Percentiles rank a stretch among this genome's conserved stretches.
phyloP scores from a whole-genome alignment of 2,329 filamentous ascomycete species.

The Cladobotryum mycophilum region DNA sequence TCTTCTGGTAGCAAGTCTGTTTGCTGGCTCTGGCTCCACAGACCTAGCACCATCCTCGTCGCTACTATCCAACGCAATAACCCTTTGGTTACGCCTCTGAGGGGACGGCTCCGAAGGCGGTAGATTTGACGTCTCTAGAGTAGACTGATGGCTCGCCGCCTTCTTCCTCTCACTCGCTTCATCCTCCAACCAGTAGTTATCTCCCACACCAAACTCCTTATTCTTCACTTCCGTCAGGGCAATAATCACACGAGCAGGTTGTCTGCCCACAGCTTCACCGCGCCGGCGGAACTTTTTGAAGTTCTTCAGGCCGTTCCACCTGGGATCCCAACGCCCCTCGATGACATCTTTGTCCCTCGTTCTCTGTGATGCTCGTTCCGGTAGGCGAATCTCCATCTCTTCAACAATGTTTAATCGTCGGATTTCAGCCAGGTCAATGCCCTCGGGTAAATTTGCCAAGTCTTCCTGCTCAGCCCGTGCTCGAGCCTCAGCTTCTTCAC shows the following conservation, averaged over 20 bases:
- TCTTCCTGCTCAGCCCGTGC: conserved; percentile 49
- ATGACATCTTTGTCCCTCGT: conserved; percentile 44
- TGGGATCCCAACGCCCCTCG: conserved; percentile 68
- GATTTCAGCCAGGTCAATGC: conserved; percentile 67
- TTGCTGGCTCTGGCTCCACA: neutral
- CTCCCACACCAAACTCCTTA: conserved; percentile 67
- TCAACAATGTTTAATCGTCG: conserved; percentile 71
- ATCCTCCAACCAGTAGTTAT: conserved; percentile 68
- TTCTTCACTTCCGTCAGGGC: conserved; percentile 63
- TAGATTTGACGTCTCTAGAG: conserved; percentile 9
- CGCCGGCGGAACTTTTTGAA: conserved; percentile 80
- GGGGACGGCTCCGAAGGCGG: conserved; percentile 10
- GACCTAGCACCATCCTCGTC: conserved; percentile 23
- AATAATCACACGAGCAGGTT: conserved; percentile 54
- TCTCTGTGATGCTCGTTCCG: conserved; percentile 20
- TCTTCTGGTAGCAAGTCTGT: conserved; percentile 1
- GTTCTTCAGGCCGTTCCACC: conserved; percentile 92
- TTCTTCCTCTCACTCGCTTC: conserved; percentile 28
- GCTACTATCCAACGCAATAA: conserved; percentile 32
- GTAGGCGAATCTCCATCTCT: conserved; percentile 58
- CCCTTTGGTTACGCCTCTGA: conserved; percentile 15
- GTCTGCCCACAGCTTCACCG: conserved; percentile 41
- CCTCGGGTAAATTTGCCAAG: conserved; percentile 46
- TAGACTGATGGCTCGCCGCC: conserved; percentile 20
- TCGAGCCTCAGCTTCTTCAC: conserved; percentile 61